Percentiles rank a stretch among this genome's conserved stretches.
Conservation (phyloP, 129 eudicot species). For the Pittosporum tobira region DNA sequence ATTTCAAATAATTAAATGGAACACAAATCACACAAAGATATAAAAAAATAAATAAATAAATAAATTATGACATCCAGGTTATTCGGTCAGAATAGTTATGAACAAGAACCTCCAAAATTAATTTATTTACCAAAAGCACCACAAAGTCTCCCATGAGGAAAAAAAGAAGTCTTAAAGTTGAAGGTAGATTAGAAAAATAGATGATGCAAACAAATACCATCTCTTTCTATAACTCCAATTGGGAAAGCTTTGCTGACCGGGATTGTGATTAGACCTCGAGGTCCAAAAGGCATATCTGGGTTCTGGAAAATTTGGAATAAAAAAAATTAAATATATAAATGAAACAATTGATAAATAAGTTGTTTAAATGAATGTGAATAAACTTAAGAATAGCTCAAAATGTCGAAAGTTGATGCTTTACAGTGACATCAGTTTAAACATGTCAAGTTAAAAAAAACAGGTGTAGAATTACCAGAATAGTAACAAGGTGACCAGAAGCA, state of each 20-base stretch:
- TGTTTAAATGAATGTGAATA: neutral
- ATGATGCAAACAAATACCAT: conserved; percentile 29
- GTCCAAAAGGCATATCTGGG: conserved; percentile 56
- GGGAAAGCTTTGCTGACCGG: conserved; percentile 46
- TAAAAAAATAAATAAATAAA: conserved; percentile 1
- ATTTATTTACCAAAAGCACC: neutral
- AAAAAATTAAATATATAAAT: neutral
- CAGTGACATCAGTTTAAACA: too few relatives aligned
- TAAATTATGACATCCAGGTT: too few relatives aligned
- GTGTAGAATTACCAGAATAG: conserved; percentile 65
- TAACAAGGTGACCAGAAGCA: conserved; percentile 57
- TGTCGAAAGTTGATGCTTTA: too few relatives aligned
- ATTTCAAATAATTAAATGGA: conserved; percentile 2
- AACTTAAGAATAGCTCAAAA: neutral
- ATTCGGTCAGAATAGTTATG: too few relatives aligned
- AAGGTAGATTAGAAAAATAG: neutral
- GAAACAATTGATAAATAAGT: neutral
- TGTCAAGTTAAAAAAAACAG: too few relatives aligned
- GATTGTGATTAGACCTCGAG: conserved; percentile 65
- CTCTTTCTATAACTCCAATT: conserved; percentile 47
- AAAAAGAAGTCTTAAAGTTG: too few relatives aligned
- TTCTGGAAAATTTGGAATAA: conserved; percentile 23
- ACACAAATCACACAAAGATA: neutral
- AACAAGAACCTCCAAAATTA: neutral
- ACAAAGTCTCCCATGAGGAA: too few relatives aligned